Conservation (phyloP, 371 early-diverging fungal species). For the Basidiobolus meristosporus region DNA sequence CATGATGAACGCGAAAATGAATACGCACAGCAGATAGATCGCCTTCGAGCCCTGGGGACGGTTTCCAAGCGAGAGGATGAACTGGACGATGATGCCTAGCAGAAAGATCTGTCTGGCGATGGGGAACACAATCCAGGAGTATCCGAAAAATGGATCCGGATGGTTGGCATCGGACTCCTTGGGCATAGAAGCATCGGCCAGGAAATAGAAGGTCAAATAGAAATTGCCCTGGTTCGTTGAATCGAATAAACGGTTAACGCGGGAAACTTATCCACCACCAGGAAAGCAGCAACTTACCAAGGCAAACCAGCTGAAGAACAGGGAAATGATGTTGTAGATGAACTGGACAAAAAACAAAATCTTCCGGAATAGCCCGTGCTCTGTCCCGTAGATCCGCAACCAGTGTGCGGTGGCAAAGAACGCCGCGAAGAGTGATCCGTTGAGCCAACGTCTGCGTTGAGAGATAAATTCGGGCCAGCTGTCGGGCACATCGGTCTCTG, state of each 20-base stretch:
- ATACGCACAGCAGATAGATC: slow-evolving; percentile 35
- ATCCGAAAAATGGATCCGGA: slow-evolving; percentile 18
- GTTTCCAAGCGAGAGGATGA: slow-evolving; percentile 58
- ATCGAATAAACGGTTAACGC: too few species aligned
- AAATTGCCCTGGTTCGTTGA: too few species aligned
- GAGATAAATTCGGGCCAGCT: slow-evolving; percentile 63
- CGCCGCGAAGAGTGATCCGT: slow-evolving; percentile 61
- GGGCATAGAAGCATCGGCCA: slow-evolving; percentile 3
- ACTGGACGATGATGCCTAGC: slow-evolving; percentile 35
- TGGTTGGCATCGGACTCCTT: too few species aligned
- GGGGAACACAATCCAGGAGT: slow-evolving; percentile 13
- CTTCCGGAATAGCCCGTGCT: slow-evolving; percentile 37
- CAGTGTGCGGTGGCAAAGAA: slow-evolving; percentile 32
- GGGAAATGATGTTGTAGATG: slow-evolving; percentile 31
- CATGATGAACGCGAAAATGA: slow-evolving; percentile 35
- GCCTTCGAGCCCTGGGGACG: slow-evolving; percentile 56
- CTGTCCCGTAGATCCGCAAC: slow-evolving; percentile 29
- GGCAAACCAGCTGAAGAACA: slow-evolving; percentile 41
- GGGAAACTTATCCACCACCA: too few species aligned
- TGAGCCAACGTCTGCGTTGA: slow-evolving; percentile 78
- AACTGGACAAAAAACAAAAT: slow-evolving; percentile 36
- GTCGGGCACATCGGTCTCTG: slow-evolving; percentile 74
- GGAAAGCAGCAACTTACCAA: too few species aligned
- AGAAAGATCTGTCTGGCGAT: slow-evolving; percentile 31
- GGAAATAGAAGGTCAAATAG: slow-evolving; percentile 56